Evolutionary conservation across 2,329 filamentous ascomycete genomes (phyloP).

Genomic region (Trichoderma sp.): DNA sequence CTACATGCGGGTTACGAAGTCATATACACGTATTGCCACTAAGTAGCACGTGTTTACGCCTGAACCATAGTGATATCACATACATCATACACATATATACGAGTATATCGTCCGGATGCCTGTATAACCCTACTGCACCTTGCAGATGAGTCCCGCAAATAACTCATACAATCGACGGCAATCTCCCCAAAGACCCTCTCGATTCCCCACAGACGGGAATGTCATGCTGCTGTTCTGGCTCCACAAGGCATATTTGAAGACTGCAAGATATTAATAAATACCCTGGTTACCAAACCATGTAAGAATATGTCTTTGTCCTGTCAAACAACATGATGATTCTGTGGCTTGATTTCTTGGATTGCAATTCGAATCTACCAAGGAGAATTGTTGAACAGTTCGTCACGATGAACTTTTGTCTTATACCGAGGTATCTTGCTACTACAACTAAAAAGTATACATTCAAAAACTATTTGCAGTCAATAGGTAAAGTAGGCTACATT

Average conservation of each 20-base stretch:
- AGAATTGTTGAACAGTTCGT: not conserved
- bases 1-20: not conserved
- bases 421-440: not conserved
- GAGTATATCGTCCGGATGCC: not conserved
- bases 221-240: slow-evolving; percentile 2
- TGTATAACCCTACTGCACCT: not conserved
- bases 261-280: not conserved
- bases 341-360: not conserved
- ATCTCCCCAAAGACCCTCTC: not conserved
- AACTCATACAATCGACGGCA: not conserved
- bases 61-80: not conserved
- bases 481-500: not conserved
- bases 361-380: not conserved
- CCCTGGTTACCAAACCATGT: not conserved
- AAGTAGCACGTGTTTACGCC: not conserved
- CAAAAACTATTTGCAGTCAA: not conserved
- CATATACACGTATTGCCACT: not conserved
- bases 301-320: not conserved
- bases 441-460: not conserved
- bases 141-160: not conserved
- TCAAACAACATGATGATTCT: not conserved
- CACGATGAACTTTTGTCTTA: not conserved
- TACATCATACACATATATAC: not conserved
- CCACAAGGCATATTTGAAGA: not conserved
- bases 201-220: slow-evolving; percentile 8